Evolutionary conservation across 345 rosid genomes (phyloP).

Genomic region (Salix viminalis): DNA sequence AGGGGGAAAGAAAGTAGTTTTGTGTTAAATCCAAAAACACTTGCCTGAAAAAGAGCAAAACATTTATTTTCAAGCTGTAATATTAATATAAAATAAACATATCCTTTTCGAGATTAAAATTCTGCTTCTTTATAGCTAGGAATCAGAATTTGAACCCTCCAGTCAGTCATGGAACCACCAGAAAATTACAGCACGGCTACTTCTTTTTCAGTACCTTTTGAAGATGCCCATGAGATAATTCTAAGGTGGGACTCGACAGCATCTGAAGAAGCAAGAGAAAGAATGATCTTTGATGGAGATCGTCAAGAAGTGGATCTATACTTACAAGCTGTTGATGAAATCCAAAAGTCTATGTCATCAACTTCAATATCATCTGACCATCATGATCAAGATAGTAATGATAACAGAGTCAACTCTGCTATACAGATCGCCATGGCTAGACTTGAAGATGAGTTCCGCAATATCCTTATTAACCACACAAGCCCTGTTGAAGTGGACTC

Average conservation of each 20-base stretch:
- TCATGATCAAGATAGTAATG: not conserved
- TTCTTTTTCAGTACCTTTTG: conserved; percentile 28
- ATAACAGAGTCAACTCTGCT: conserved; percentile 49
- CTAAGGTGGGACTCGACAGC: conserved; percentile 90
- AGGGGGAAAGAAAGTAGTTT: not conserved
- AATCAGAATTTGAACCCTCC: not conserved
- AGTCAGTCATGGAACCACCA: conserved; percentile 51
- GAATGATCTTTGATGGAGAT: conserved; percentile 77
- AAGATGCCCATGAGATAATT: conserved; percentile 65
- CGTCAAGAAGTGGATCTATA: conserved; percentile 71
- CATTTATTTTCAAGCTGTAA: not conserved
- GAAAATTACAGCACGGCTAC: conserved; percentile 20
- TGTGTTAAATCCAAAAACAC: not conserved
- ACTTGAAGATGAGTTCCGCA: conserved; percentile 91
- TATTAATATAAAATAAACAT: not conserved
- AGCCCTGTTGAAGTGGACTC: conserved; percentile 63
- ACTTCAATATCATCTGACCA: conserved; percentile 37
- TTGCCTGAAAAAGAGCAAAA: not conserved
- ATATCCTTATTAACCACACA: conserved; percentile 58
- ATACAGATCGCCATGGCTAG: conserved; percentile 99
- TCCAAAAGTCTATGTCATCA: conserved; percentile 54
- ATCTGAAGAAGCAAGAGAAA: conserved; percentile 78
- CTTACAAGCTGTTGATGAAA: conserved; percentile 85
- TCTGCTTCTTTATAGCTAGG: not conserved
- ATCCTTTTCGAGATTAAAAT: not conserved